Conservation (phyloP, 345 rosid genomes). For the Bretschneidera sinensis region DNA sequence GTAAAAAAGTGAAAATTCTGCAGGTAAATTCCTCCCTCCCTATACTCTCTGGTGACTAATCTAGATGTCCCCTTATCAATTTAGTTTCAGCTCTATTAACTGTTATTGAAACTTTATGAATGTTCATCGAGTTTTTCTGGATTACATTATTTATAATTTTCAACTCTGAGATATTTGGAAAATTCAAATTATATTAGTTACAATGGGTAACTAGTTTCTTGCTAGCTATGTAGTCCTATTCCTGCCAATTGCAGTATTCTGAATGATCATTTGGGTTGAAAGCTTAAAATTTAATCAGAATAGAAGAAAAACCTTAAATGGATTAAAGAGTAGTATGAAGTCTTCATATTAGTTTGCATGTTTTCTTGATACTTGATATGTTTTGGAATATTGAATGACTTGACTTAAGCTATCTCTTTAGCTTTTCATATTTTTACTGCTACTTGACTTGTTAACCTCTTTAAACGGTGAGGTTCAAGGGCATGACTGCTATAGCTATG, state of each 20-base stretch:
- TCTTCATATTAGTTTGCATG: too few species aligned
- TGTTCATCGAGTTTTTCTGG: background rate
- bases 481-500: background rate
- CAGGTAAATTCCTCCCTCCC: constrained; percentile 51
- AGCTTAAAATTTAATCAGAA: background rate
- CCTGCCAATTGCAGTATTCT: background rate
- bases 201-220: background rate
- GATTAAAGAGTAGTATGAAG: too few species aligned
- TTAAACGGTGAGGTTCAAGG: background rate
- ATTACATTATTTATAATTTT: background rate
- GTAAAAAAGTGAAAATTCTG: constrained; percentile 91
- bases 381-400: too few species aligned
- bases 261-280: background rate
- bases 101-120: background rate
- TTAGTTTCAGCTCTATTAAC: background rate
- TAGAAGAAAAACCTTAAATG: too few species aligned
- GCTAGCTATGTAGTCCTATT: background rate
- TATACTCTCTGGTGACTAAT: background rate
- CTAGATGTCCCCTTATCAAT: background rate
- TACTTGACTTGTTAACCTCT: background rate
- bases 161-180: background rate
- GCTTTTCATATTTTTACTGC: background rate
- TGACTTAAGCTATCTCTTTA: too few species aligned
- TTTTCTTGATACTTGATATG: too few species aligned
- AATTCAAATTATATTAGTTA: background rate